Evolutionary conservation across 257 asterid genomes (phyloP), one percentile per base, ranked within the genome.

Genomic region (Thymus mandschuricus): DNA sequence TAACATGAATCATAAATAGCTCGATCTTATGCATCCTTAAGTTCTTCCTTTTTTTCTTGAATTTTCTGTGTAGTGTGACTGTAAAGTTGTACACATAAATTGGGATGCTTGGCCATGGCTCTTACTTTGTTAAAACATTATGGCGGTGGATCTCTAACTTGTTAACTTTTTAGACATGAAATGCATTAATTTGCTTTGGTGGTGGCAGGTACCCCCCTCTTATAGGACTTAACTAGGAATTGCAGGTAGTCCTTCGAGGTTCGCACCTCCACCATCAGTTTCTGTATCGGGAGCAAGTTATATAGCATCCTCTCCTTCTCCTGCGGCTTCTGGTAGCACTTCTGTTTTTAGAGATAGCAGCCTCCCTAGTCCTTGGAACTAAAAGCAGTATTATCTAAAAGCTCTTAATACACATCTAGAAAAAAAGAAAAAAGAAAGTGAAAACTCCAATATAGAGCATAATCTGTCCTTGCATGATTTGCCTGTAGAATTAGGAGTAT

Each of bases 281-380:
- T 83, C 96, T 69, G 78, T 83, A 27, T 89, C 97, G 5, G 97
- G 89, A 79, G 82, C 96, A 44, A 87, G 84, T 82, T 85, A 82
- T 46, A 77, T 81, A 48, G 73, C 89, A 29, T 93, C 98, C 45
- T 87, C 98, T 68, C 97, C 97, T 50, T 93, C 97, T 75, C 98
- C 97, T 52, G 96, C 92, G 3, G 96, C 97, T 75, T 91, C 96
- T 13, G 95, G 97, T 28, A 92, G 97, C 75, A 91, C 95, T 29
- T 89, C 98, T 7, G 88, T 80, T 61, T 87, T 89, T 40, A 81
- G 92, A 76, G 97, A 89, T 68, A 82, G 69, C 50, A 80, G 80
- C 80, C 81, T 86, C 54, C 82, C 89, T n/a, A 88, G 95, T 71
- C 93, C 95, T 3, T 89, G 88, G 90, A 86, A 79, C 76, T 91